Evolutionary conservation across 148 eudicot genomes (phyloP).

Genomic region (Silene latifolia): DNA sequence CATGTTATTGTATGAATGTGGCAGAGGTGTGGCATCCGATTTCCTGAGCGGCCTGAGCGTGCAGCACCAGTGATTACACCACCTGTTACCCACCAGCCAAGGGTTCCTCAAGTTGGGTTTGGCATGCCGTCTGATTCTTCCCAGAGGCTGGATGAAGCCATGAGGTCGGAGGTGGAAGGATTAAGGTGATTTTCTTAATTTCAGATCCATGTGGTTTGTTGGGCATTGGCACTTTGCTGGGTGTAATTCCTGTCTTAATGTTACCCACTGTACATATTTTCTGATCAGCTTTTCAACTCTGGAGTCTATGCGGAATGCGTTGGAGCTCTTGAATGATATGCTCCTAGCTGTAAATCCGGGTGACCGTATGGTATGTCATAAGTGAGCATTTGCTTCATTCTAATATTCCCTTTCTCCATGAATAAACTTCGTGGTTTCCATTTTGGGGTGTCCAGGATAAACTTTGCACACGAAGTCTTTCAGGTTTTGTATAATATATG

Average conservation of each 20-base stretch:
- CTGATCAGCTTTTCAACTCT: conserved; percentile 47
- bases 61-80: conserved; percentile 80
- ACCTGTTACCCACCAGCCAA: conserved; percentile 54
- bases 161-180: conserved; percentile 69
- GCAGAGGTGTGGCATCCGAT: conserved; percentile 73
- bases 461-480: not conserved
- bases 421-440: not conserved
- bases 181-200: conserved; percentile 49
- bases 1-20: conserved; percentile 11
- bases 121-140: conserved; percentile 83
- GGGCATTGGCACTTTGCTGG: not conserved
- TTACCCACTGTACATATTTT: conserved; percentile 4
- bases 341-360: conserved; percentile 76
- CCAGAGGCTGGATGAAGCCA: conserved; percentile 79
- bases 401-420: not conserved
- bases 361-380: conserved; percentile 54
- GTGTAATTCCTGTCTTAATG: not conserved
- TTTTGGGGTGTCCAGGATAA: not conserved
- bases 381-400: conserved; percentile 11
- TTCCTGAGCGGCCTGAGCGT: conserved; percentile 66
- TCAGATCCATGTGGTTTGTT: conserved; percentile 5
- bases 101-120: conserved; percentile 54
- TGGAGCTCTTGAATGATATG: conserved; percentile 79
- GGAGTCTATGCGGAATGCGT: conserved; percentile 66
- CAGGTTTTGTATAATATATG: not conserved